These are phyloP conservation scores for Nicotiana knightiana DNA, from an alignment of 257 asterid genomes.

Conservation along the genomic window DNA sequence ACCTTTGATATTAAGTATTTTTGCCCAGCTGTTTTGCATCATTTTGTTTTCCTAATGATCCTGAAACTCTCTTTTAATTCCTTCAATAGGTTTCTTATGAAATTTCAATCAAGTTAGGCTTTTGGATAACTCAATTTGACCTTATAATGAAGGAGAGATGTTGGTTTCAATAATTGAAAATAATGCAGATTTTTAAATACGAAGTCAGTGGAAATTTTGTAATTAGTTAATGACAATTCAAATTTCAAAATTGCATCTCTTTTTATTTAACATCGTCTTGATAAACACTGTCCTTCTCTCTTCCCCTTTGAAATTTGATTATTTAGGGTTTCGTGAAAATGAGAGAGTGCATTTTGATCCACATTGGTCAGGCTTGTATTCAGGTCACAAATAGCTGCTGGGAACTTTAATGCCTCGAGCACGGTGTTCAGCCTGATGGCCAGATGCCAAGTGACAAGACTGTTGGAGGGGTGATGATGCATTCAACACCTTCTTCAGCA, in stretches of 20 bases:
- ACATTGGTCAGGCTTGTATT: conserved; percentile 18
- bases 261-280: conserved; percentile 6
- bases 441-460: conserved; percentile 23
- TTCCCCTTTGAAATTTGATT: not conserved
- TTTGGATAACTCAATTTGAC: too few relatives aligned
- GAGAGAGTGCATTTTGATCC: conserved; percentile 17
- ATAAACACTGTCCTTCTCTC: conserved; percentile 8
- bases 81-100: too few relatives aligned
- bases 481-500: conserved; percentile 25
- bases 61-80: too few relatives aligned
- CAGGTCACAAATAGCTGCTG: conserved; percentile 16
- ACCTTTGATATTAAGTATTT: too few relatives aligned
- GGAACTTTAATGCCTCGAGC: conserved; percentile 20
- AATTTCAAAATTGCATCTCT: not conserved
- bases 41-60: too few relatives aligned
- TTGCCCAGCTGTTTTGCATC: too few relatives aligned
- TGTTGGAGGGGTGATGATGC: conserved; percentile 25
- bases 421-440: conserved; percentile 25
- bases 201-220: too few relatives aligned
- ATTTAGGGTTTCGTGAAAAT: conserved; percentile 9
- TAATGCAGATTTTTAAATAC: too few relatives aligned
- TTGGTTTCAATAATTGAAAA: too few relatives aligned
- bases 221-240: not conserved
- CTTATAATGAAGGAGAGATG: too few relatives aligned
- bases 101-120: too few relatives aligned